phyloP scores from a whole-genome alignment of 495 filamentous ascomycete species.

The Sporormia fimetaria region DNA sequence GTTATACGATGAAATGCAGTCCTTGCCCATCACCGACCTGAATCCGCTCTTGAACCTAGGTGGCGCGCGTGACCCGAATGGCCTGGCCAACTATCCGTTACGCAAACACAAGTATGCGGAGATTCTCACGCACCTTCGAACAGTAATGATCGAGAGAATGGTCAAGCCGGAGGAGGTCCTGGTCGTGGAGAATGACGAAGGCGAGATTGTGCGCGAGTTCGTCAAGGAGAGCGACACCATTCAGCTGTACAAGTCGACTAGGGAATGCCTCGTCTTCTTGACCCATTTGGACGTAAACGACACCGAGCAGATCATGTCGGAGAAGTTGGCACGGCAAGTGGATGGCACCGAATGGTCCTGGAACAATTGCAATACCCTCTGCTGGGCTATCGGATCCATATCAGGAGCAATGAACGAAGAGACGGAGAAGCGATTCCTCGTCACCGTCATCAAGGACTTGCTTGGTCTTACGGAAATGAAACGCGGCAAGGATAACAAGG shows the following conservation, averaged over 20 bases:
- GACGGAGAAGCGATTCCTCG: constrained; percentile 94
- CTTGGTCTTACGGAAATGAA: constrained; percentile 99
- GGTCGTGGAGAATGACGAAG: constrained; percentile 98
- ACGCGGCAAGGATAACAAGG: constrained; percentile 97
- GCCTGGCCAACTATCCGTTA: constrained; percentile 76
- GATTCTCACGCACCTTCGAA: constrained; percentile 81
- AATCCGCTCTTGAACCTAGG: constrained; percentile 76
- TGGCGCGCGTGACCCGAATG: constrained; percentile 71
- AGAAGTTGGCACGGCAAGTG: constrained; percentile 89
- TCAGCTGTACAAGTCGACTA: constrained; percentile 96
- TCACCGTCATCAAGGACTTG: constrained; percentile 97
- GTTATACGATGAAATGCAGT: constrained; percentile 97
- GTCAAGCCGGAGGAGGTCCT: constrained; percentile 96
- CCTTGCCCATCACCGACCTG: constrained; percentile 78
- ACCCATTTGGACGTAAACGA: constrained; percentile 96
- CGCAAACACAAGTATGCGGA: constrained; percentile 96
- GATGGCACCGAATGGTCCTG: constrained; percentile 96
- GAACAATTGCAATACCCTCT: constrained; percentile 98
- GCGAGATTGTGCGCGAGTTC: constrained; percentile 96
- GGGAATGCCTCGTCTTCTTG: constrained; percentile 93
- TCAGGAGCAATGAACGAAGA: constrained; percentile 99
- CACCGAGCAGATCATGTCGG: constrained; percentile 97
- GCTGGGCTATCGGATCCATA: constrained; percentile 98
- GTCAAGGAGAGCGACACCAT: constrained; percentile 99
- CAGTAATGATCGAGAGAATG: constrained; percentile 99